Percentiles rank a stretch among this genome's conserved stretches.
Conservation (phyloP, 176 grass and related monocot species). For the Cenchrus fungigraminus region DNA sequence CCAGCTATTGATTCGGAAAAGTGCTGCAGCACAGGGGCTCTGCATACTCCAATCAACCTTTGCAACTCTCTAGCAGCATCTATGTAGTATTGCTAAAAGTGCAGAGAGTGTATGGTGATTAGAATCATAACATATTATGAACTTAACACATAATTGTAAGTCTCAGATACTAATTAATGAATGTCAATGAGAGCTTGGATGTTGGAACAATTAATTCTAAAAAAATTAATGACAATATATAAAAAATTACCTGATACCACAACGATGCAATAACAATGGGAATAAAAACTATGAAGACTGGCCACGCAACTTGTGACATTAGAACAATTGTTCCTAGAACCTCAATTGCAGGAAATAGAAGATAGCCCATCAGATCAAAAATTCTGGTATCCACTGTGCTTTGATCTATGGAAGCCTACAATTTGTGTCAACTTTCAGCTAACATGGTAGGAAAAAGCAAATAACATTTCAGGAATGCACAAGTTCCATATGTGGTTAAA, state of each 20-base stretch:
- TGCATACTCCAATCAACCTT: slow-evolving; percentile 42
- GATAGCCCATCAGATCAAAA: slow-evolving; percentile 27
- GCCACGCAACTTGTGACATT: slow-evolving; percentile 70
- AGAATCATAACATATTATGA: neutral
- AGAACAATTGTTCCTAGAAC: slow-evolving; percentile 52
- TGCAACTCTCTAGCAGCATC: slow-evolving; percentile 47
- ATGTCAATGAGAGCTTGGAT: neutral
- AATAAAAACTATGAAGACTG: slow-evolving; percentile 58
- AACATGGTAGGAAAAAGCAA: neutral
- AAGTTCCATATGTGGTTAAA: neutral
- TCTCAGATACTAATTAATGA: neutral
- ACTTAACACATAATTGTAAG: neutral
- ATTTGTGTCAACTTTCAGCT: neutral
- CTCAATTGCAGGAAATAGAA: slow-evolving; percentile 55
- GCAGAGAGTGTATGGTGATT: neutral
- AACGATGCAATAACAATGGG: slow-evolving; percentile 47
- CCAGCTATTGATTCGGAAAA: slow-evolving; percentile 68
- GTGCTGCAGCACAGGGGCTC: slow-evolving; percentile 53
- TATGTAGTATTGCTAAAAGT: slow-evolving; percentile 52
- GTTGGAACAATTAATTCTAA: neutral
- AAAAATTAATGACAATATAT: neutral
- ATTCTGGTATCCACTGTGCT: slow-evolving; percentile 51
- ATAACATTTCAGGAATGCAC: neutral
- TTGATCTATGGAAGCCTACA: slow-evolving; percentile 64
- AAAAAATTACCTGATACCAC: slow-evolving; percentile 61